These are phyloP conservation scores for Populus deltoides DNA, from an alignment of 345 rosid species.

Conservation along the genomic window DNA sequence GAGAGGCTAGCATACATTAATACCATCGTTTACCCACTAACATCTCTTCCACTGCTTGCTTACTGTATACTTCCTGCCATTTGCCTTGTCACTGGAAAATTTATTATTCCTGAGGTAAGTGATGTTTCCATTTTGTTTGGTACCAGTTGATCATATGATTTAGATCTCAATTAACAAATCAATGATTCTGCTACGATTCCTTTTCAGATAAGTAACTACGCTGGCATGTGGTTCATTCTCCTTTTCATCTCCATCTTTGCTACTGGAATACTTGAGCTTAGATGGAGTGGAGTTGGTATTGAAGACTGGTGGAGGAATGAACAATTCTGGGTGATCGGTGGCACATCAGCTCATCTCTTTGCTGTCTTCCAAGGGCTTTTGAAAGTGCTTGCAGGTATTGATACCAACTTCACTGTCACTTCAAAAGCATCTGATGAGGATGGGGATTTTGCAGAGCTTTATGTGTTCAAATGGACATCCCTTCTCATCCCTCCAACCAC, in stretches of 20 bases:
- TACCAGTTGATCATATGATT: not conserved
- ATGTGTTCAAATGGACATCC: conserved; percentile 96
- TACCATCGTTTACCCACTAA: conserved; percentile 93
- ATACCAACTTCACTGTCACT: conserved; percentile 96
- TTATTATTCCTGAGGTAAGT: conserved; percentile 93
- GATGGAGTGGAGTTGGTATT: conserved; percentile 94
- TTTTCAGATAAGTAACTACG: conserved; percentile 92
- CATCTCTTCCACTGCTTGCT: conserved; percentile 88
- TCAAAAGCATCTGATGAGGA: conserved; percentile 94
- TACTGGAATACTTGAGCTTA: conserved; percentile 87
- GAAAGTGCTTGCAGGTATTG: conserved; percentile 95
- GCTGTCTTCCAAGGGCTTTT: conserved; percentile 98
- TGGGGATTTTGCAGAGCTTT: conserved; percentile 94
- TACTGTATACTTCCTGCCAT: conserved; percentile 94
- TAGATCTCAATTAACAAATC: not conserved
- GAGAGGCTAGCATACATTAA: conserved; percentile 95
- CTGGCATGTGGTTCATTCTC: conserved; percentile 97
- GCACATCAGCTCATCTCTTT: conserved; percentile 96
- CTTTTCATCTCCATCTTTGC: conserved; percentile 80
- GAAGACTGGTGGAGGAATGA: conserved; percentile 99
- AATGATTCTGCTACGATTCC: conserved; percentile 4
- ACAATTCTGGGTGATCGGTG: conserved; percentile 99
- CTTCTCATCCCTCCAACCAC: conserved; percentile 98
- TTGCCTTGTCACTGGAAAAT: conserved; percentile 89
- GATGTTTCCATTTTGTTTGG: not conserved